These are phyloP conservation scores for Paramyrothecium sp. DNA, from an alignment of 2,329 filamentous ascomycete species.

Conservation along the genomic window DNA sequence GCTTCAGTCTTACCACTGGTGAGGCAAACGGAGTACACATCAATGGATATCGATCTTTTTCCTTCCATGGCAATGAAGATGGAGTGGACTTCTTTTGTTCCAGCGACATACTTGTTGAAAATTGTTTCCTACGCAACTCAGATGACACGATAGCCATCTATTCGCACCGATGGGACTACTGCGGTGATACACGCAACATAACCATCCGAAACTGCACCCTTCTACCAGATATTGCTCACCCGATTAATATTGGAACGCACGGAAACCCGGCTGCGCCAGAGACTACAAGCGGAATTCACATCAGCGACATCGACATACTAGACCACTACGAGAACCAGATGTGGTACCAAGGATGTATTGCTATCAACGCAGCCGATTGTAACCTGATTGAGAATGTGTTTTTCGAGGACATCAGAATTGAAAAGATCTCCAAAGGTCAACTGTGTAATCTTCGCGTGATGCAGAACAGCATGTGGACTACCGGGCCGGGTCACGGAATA, in stretches of 20 bases:
- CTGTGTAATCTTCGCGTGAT: constrained; percentile 32
- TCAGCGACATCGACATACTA: constrained; percentile 33
- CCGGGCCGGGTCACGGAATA: constrained; percentile 28
- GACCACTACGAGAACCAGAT: constrained; percentile 32
- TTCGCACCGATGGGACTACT: constrained; percentile 27
- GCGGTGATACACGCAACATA: constrained; percentile 29
- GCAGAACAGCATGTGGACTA: constrained; percentile 30
- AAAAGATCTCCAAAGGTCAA: constrained; percentile 27
- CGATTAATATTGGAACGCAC: constrained; percentile 33
- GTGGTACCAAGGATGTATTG: constrained; percentile 32
- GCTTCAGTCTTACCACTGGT: constrained; percentile 15
- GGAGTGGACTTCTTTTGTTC: constrained; percentile 20
- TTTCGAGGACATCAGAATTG: constrained; percentile 27
- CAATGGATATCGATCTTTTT: constrained; percentile 16
- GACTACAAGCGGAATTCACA: constrained; percentile 22
- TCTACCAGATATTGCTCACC: constrained; percentile 29
- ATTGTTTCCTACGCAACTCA: constrained; percentile 32
- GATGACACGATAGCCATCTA: constrained; percentile 34
- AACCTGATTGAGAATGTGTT: constrained; percentile 26
- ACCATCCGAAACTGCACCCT: constrained; percentile 26
- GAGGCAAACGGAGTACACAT: constrained; percentile 14
- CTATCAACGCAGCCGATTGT: constrained; percentile 29
- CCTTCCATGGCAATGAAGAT: constrained; percentile 17
- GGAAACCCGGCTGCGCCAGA: constrained; percentile 30
- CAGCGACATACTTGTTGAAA: constrained; percentile 20